phyloP scores from a whole-genome alignment of 768 basidiomycete genomes.

The Lactarius deliciosus region DNA sequence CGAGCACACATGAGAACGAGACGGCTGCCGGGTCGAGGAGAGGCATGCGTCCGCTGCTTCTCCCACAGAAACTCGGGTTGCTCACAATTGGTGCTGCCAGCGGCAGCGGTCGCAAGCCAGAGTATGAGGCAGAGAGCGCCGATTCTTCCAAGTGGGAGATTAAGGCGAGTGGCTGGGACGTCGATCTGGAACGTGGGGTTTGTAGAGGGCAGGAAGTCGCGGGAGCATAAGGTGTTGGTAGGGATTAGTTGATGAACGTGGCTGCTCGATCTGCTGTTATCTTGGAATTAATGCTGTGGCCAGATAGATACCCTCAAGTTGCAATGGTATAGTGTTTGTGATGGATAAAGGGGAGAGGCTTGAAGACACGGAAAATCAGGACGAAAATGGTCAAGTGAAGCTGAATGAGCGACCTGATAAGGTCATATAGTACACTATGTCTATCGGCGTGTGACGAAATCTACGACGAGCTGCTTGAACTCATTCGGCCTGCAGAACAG shows the following conservation, averaged over 20 bases:
- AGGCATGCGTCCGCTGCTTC: conserved; percentile 31
- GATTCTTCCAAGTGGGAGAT: conserved; percentile 18
- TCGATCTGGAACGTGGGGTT: conserved; percentile 18
- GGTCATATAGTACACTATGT: conserved; percentile 6
- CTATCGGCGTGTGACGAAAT: conserved; percentile 36
- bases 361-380: background rate
- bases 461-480: conserved; percentile 44
- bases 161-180: conserved; percentile 8
- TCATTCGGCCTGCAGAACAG: conserved; percentile 48
- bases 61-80: conserved; percentile 32
- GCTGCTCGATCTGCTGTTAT: conserved; percentile 12
- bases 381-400: conserved; percentile 2
- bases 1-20: background rate
- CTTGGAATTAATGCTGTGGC: conserved; percentile 3
- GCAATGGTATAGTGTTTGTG: conserved; percentile 19
- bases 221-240: background rate
- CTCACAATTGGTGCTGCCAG: conserved; percentile 1
- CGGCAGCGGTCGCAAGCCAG: conserved; percentile 8
- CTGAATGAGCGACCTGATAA: background rate
- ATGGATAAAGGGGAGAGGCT: background rate
- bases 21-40: conserved; percentile 3
- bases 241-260: background rate
- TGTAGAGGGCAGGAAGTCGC: conserved; percentile 3
- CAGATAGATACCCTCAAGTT: conserved; percentile 17
- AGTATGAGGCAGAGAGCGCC: conserved; percentile 23